A percentile compares a stretch with the other conserved stretches of the same genome.
Conservation (phyloP, 805 yeast genomes). For the Metschnikowia drakensbergensis region DNA sequence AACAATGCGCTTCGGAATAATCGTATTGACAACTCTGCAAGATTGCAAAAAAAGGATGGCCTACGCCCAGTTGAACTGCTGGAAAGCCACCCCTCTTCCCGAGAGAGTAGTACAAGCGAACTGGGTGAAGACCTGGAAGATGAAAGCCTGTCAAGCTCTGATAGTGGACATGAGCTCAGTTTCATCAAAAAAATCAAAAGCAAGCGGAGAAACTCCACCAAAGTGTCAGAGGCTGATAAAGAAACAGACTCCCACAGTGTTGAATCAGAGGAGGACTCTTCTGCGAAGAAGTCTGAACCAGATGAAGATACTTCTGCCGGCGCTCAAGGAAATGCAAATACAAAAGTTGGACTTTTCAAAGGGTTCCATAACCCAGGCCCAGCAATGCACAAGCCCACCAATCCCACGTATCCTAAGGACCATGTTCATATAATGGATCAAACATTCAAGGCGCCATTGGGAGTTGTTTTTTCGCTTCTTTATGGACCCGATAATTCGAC, state of each 20-base stretch:
- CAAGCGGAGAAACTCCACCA: constrained; percentile 1
- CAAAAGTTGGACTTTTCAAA: constrained; percentile 4
- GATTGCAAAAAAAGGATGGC: neutral
- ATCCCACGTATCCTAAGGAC: constrained; percentile 33
- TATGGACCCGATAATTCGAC: constrained; percentile 56
- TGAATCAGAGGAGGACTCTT: neutral
- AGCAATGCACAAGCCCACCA: constrained; percentile 55
- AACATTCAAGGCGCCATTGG: constrained; percentile 66
- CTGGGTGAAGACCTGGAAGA: constrained; percentile 20
- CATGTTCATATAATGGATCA: constrained; percentile 49
- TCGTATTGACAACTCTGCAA: constrained; percentile 5
- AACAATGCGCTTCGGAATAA: constrained; percentile 33
- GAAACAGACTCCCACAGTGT: neutral
- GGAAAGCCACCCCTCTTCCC: constrained; percentile 3
- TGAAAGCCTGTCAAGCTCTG: constrained; percentile 14
- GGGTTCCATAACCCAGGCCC: constrained; percentile 57
- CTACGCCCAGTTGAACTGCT: neutral
- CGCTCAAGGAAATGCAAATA: neutral
- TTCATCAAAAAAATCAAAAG: constrained; percentile 10
- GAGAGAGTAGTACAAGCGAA: constrained; percentile 13
- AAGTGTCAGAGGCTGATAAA: neutral
- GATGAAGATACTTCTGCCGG: constrained; percentile 1
- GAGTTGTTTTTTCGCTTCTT: constrained; percentile 62
- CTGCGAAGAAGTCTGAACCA: neutral
- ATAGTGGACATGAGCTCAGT: constrained; percentile 19